Conservation (phyloP, 2,329 filamentous ascomycete species). For the Pyrenophora tritici-repentis region DNA sequence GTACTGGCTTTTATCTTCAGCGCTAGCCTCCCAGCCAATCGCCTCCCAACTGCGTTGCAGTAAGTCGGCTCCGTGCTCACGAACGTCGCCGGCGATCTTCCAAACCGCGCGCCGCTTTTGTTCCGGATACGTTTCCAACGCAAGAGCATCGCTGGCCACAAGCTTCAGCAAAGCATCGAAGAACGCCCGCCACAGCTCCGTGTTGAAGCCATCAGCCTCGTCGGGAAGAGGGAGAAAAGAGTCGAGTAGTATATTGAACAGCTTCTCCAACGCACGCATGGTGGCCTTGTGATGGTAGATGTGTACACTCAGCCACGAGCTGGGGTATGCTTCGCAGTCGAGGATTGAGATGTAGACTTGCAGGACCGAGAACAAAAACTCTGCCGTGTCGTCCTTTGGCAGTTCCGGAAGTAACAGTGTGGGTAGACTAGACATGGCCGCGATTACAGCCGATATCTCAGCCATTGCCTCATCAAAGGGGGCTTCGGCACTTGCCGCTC, state of each 20-base stretch:
- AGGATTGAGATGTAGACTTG: constrained; percentile 89
- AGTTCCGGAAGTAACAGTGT: constrained; percentile 77
- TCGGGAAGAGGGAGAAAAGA: constrained; percentile 86
- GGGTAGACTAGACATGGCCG: constrained; percentile 76
- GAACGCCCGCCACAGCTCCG: constrained; percentile 90
- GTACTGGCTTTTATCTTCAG: constrained; percentile 78
- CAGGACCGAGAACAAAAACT: constrained; percentile 77
- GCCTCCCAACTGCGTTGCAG: constrained; percentile 88
- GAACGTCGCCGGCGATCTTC: constrained; percentile 97
- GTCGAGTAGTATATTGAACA: constrained; percentile 79
- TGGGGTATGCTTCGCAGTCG: constrained; percentile 85
- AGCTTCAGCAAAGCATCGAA: constrained; percentile 88
- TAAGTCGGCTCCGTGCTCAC: constrained; percentile 86
- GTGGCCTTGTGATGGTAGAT: constrained; percentile 92
- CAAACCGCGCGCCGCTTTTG: constrained; percentile 95
- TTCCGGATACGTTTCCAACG: constrained; percentile 93
- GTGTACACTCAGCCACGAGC: constrained; percentile 87
- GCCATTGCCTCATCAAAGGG: constrained; percentile 85
- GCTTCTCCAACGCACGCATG: constrained; percentile 81
- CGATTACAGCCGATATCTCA: constrained; percentile 85
- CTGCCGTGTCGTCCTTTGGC: constrained; percentile 73
- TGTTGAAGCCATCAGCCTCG: constrained; percentile 89
- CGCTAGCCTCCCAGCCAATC: constrained; percentile 90
- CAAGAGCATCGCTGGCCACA: constrained; percentile 84
- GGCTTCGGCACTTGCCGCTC: constrained; percentile 63